Evolutionary conservation across 257 asterid species (phyloP), one percentile per base, ranked within the genome.

Genomic region (Gynochthodes officinalis): DNA sequence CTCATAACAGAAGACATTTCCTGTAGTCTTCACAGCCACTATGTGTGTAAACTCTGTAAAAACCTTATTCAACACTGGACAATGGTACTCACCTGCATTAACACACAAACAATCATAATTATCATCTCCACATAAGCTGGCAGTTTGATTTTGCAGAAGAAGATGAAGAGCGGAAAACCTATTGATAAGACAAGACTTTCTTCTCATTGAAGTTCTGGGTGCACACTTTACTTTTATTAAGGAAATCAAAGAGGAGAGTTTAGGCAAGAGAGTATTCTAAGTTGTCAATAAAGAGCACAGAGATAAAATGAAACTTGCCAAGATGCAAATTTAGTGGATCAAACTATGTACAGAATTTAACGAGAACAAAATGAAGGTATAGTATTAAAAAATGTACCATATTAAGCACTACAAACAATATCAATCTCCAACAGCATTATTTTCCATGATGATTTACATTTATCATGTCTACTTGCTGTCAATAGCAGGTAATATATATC

Each of bases 1-100:
- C 97, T 89, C 95, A n/a, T 92, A 83, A 73, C 97, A 95, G 79
- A 92, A 92, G 80, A 95, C 98, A 82, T 95, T 95, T 77, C 97
- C 97, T 0, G 99, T 89, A 48, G 95, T 92, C 83, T 80, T 92
- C 77, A 95, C 88, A 77, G 97, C 98, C 82, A 95, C 89, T 74
- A 95, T 90, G 79, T 90, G 97, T 7, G 99, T 92, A 75, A 84
- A 90, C 79, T 90, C 98, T 1, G 99, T 92, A 62, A 90, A 90
- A 60, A 92, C 97, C 89, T 95, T 95, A 83, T 90, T 89, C 73
- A 95, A 80, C 70, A 95, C 99, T 50, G 97, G 99, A 75, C 97
- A 95, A 55, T 92, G 94, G 79, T 48, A 89, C 80, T 92, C 98
- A 44, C 99, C 98, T 92, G 75, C 82, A 80, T 79, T 79, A 37